Conservation (phyloP, 257 asterid genomes). For the Mentha longifolia region DNA sequence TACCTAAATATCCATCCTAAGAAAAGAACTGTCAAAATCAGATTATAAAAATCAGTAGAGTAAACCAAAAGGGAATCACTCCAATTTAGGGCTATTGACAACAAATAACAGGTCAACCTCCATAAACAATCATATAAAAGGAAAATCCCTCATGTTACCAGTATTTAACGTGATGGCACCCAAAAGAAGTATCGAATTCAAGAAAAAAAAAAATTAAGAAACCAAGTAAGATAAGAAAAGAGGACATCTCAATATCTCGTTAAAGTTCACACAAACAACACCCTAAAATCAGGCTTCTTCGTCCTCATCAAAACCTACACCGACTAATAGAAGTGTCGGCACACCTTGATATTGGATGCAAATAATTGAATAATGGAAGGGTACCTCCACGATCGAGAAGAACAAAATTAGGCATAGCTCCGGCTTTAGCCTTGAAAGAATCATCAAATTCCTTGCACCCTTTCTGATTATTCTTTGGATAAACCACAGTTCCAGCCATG, state of each 20-base stretch:
- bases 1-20: slow-evolving; percentile 12
- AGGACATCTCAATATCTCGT: slow-evolving; percentile 19
- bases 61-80: slow-evolving; percentile 27
- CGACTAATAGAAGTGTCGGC: background rate
- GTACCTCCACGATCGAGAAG: slow-evolving; percentile 97
- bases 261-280: background rate
- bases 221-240: slow-evolving; percentile 12
- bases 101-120: slow-evolving; percentile 14
- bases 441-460: slow-evolving; percentile 77
- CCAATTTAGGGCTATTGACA: slow-evolving; percentile 14
- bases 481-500: slow-evolving; percentile 83
- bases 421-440: slow-evolving; percentile 73
- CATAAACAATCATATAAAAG: background rate
- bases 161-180: slow-evolving; percentile 12
- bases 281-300: background rate
- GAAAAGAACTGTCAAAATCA: slow-evolving; percentile 8
- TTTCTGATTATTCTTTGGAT: slow-evolving; percentile 69
- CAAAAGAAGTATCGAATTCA: slow-evolving; percentile 12
- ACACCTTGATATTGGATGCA: background rate
- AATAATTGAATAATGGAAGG: background rate
- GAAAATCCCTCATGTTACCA: background rate
- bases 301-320: background rate
- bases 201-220: slow-evolving; percentile 9
- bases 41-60: slow-evolving; percentile 21
- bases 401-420: slow-evolving; percentile 83